Conservation (phyloP, 2,329 filamentous ascomycete species). For the Chaetomiaceae sp. region DNA sequence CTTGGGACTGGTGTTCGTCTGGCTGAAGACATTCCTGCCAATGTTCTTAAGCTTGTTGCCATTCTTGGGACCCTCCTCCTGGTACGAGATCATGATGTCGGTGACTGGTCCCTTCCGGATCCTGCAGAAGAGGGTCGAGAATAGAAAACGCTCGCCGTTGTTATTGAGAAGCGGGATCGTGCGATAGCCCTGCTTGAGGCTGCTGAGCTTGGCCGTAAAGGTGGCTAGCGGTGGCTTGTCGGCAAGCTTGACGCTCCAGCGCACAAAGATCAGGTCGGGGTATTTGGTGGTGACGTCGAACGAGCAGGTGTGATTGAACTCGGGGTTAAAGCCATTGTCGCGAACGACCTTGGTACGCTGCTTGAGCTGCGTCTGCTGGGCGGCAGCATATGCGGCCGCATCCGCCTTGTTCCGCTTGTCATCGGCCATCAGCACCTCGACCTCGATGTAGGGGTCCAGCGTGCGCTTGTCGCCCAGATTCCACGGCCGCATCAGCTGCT, state of each 20-base stretch:
- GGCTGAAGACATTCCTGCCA: constrained; percentile 52
- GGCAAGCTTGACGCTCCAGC: constrained; percentile 86
- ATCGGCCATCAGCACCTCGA: constrained; percentile 90
- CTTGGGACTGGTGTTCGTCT: constrained; percentile 46
- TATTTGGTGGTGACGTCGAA: constrained; percentile 89
- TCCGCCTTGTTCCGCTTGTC: constrained; percentile 87
- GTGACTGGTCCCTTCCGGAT: constrained; percentile 61
- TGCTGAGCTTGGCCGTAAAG: constrained; percentile 87
- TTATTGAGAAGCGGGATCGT: constrained; percentile 84
- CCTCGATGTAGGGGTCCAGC: constrained; percentile 89
- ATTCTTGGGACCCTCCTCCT: constrained; percentile 35
- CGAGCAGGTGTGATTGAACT: constrained; percentile 72
- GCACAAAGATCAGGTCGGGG: constrained; percentile 86
- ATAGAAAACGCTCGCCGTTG: constrained; percentile 87
- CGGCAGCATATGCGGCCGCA: constrained; percentile 50
- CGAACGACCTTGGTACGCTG: constrained; percentile 73
- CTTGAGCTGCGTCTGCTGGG: constrained; percentile 57
- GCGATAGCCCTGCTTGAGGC: constrained; percentile 84
- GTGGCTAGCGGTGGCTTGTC: constrained; percentile 66
- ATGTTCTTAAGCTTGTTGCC: constrained; percentile 51
- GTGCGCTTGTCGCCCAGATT: constrained; percentile 50
- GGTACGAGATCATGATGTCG: constrained; percentile 49
- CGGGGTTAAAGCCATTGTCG: constrained; percentile 90
- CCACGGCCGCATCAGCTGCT: constrained; percentile 80
- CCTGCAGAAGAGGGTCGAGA: constrained; percentile 88